Evolutionary conservation across 2,329 filamentous ascomycete genomes (phyloP), one percentile per base, ranked within the genome.

Genomic region (Endothia cerciana): DNA sequence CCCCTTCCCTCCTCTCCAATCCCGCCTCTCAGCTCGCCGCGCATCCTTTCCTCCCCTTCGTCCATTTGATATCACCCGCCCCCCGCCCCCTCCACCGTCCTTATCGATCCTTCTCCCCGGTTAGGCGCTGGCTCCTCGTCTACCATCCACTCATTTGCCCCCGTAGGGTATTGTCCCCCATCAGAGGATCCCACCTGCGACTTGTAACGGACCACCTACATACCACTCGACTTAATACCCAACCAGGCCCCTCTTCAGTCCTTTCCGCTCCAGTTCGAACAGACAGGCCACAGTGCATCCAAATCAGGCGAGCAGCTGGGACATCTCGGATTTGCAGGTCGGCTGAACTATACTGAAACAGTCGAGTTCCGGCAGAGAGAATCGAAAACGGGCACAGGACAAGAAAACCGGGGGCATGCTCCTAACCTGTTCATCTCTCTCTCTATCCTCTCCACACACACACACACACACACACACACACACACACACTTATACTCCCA

Each of bases 81-180:
- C 10, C 22, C 17, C 30, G 38, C 67, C 66, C 59, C 66, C 68
- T 65, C 67, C 68, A 61, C 38, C n/a, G 55, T 49, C 49, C 36
- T 43, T 63, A 59, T 38, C 57, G 60, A 63, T 59, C 65, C 59
- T 58, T 65, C 45, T 43, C 65, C 64, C 61, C 62, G 60, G 61
- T 68, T 73, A 73, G 71, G 70, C 72, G 72, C 72, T 72, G 71
- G 71, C 68, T 70, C 69, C 66, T 71, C 69, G 68, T 71, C 69
- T 64, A 71, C 59, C 69, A 68, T 72, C 72, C 72, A 73, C 70
- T 71, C 70, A 69, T 70, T 70, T 69, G 60, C 63, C 51, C 63
- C 56, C 56, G 38, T 62, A n/a, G 36, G 38, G n/a, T 43, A 30
- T 45, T 63, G 36, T 64, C 57, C 25, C 43, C 62, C 17, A 65